These are phyloP conservation scores for Heliocybe sulcata DNA, from an alignment of 1,284 basidiomycete genomes.

Conservation along the genomic window DNA sequence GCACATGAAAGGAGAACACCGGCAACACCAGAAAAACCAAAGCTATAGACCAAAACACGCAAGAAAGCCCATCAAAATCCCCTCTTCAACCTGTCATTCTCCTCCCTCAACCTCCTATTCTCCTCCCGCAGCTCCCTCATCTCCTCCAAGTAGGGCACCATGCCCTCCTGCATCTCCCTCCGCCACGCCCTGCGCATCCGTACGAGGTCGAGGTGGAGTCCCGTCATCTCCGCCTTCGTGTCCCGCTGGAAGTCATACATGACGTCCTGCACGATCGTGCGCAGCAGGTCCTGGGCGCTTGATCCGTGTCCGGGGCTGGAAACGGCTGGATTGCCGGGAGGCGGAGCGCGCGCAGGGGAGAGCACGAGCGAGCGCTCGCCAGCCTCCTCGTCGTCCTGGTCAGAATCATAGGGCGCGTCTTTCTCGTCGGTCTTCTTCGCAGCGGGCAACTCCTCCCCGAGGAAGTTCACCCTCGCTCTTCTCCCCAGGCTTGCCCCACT, in stretches of 20 bases:
- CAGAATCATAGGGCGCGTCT: conserved; percentile 12
- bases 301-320: conserved; percentile 15
- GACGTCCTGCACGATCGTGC: conserved; percentile 56
- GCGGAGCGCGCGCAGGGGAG: conserved; percentile 17
- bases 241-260: conserved; percentile 67
- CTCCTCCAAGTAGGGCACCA: conserved; percentile 54
- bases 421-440: conserved; percentile 8
- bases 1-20: too few relatives aligned
- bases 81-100: conserved; percentile 58
- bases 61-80: conserved; percentile 37
- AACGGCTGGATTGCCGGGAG: neutral
- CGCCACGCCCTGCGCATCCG: conserved; percentile 55
- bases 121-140: conserved; percentile 34
- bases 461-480: conserved; percentile 13
- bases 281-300: conserved; percentile 54
- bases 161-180: conserved; percentile 47
- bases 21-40: too few relatives aligned
- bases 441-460: too few relatives aligned
- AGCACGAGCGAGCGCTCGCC: conserved; percentile 35
- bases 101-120: conserved; percentile 47
- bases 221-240: conserved; percentile 57
- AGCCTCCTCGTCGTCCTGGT: conserved; percentile 17
- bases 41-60: too few relatives aligned
- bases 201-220: conserved; percentile 64
- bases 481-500: conserved; percentile 22